These are phyloP conservation scores for Candida schatavii DNA, from an alignment of 805 yeast species.

Conservation along the genomic window DNA sequence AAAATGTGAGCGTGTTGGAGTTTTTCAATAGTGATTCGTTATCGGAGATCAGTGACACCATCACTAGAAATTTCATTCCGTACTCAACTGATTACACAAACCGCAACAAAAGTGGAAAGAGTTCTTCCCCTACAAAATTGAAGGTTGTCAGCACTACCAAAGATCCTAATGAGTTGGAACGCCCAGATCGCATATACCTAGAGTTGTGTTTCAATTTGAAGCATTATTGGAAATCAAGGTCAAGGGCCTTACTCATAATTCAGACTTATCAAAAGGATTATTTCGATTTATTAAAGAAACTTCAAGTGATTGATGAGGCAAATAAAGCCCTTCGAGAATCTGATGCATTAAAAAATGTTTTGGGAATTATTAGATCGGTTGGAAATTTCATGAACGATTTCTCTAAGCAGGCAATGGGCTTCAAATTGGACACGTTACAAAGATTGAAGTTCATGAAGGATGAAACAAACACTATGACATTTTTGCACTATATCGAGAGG, in stretches of 20 bases:
- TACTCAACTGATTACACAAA: slow-evolving; percentile 70
- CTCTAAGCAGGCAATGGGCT: slow-evolving; percentile 91
- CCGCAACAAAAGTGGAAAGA: not conserved
- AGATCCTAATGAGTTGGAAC: slow-evolving; percentile 65
- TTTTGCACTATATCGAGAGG: slow-evolving; percentile 88
- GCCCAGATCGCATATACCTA: slow-evolving; percentile 83
- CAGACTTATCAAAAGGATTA: slow-evolving; percentile 78
- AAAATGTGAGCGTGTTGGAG: slow-evolving; percentile 73
- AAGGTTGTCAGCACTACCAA: slow-evolving; percentile 12
- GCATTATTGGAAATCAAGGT: slow-evolving; percentile 89
- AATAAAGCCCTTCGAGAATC: slow-evolving; percentile 64
- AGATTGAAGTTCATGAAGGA: slow-evolving; percentile 89
- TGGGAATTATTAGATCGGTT: slow-evolving; percentile 82
- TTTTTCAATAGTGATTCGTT: slow-evolving; percentile 76
- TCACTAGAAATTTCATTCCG: slow-evolving; percentile 74
- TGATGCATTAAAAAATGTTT: slow-evolving; percentile 62
- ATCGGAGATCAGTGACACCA: slow-evolving; percentile 67
- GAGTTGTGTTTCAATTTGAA: slow-evolving; percentile 81
- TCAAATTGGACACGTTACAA: slow-evolving; percentile 85
- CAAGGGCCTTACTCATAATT: slow-evolving; percentile 72
- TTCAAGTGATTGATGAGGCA: slow-evolving; percentile 72
- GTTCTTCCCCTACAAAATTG: slow-evolving; percentile 25
- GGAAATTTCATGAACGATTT: slow-evolving; percentile 96
- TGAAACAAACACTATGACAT: slow-evolving; percentile 80
- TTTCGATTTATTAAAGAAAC: slow-evolving; percentile 61